Conservation (phyloP, 1,139 yeast genomes). For the Geotrichum reessii region DNA sequence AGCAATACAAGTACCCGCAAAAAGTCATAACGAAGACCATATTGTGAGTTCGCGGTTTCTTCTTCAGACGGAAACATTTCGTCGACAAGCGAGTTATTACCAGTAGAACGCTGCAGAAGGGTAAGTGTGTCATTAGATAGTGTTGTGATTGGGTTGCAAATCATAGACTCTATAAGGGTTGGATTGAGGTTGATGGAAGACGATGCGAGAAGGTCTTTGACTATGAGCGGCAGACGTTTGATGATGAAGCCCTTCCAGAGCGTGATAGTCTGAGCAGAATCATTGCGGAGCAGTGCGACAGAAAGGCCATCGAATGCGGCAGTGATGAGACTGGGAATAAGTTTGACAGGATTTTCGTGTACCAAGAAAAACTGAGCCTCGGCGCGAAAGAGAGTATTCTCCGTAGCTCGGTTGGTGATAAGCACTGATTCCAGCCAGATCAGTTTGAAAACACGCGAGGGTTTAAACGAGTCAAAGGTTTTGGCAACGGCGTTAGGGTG, state of each 20-base stretch:
- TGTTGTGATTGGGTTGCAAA: conserved; percentile 27
- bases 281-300: conserved; percentile 29
- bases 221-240: conserved; percentile 30
- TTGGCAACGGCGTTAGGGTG: conserved; percentile 9
- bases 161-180: conserved; percentile 24
- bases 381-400: conserved; percentile 24
- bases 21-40: conserved; percentile 53
- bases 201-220: conserved; percentile 21
- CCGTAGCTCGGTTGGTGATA: conserved; percentile 26
- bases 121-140: conserved; percentile 28
- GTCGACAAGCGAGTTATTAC: conserved; percentile 27
- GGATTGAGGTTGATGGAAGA: conserved; percentile 16
- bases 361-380: conserved; percentile 32
- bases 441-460: conserved; percentile 29
- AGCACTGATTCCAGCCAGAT: conserved; percentile 35
- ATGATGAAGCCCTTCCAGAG: conserved; percentile 33
- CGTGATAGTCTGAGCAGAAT: conserved; percentile 24
- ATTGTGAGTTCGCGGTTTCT: conserved; percentile 39
- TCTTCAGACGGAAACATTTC: conserved; percentile 42
- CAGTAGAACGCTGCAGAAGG: conserved; percentile 24
- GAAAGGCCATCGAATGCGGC: conserved; percentile 38
- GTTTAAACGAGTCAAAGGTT: conserved; percentile 17
- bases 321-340: conserved; percentile 32
- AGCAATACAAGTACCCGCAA: conserved; percentile 48
- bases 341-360: conserved; percentile 27